Evolutionary conservation across 257 asterid species (phyloP).

Genomic region (Leonotis leonurus): DNA sequence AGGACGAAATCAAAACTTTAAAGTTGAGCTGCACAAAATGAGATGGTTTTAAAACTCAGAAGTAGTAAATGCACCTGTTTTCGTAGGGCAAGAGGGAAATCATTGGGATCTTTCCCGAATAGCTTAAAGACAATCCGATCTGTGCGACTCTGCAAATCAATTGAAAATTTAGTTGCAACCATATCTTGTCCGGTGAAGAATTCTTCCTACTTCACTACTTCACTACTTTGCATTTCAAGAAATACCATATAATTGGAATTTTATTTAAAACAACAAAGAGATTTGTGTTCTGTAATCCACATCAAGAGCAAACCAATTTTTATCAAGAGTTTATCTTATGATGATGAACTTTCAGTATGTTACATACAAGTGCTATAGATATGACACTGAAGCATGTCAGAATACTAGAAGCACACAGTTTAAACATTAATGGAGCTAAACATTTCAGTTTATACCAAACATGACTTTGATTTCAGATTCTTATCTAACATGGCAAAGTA

Average conservation of each 20-base stretch:
- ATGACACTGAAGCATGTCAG: background rate
- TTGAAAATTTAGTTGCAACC: background rate
- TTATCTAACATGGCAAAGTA: background rate
- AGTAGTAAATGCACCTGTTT: constrained; percentile 52
- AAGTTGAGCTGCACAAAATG: constrained; percentile 3
- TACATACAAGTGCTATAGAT: background rate
- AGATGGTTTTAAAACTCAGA: constrained; percentile 6
- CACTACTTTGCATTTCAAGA: background rate
- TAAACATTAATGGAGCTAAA: background rate
- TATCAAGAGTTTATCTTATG: background rate
- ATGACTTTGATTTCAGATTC: background rate
- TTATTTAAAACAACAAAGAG: background rate
- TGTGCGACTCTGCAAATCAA: constrained; percentile 58
- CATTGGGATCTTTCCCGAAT: constrained; percentile 79
- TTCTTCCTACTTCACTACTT: background rate
- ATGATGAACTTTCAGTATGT: background rate
- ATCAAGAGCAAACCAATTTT: background rate
- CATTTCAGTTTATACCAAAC: background rate
- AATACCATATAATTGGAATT: background rate
- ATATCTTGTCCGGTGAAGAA: background rate
- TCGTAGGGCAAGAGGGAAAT: constrained; percentile 58
- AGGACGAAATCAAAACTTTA: constrained; percentile 5
- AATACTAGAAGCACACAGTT: constrained; percentile 2
- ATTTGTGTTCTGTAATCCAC: background rate
- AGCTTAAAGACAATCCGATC: constrained; percentile 84